Base-by-base conservation (phyloP, 2,329 filamentous ascomycete genomes). In the Fusarium acutatum region DNA sequence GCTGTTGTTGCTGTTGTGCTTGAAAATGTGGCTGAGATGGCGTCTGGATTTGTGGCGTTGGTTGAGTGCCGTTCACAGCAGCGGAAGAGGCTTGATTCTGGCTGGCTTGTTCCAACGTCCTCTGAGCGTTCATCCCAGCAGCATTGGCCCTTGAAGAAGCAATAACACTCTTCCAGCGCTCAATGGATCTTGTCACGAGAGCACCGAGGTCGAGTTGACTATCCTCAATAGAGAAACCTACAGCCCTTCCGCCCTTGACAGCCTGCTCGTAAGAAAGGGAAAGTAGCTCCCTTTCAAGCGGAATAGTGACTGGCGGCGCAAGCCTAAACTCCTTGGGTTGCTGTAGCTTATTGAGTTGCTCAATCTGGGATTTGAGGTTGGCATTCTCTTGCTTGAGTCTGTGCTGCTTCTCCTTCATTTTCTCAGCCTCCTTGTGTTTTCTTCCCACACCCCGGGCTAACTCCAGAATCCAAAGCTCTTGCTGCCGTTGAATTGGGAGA, bases 141-240 rank as follows among this genome's bases (percentile, higher is more conserved):
- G 76, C 76, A 7, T 81, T 79, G 9, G 81, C 82, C 44, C 88
- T 84, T 6, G 85, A 83, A 11, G 88, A 85, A n/a, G 85, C 82
- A 18, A 92, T 87, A 22, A 91, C 88, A 9, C 82, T 84, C 80
- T 90, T 92, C 90, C 90, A 92, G 35, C 89, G 84, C 47, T 88
- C 86, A 64, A 92, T 90, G 5, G 86, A 86, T n/a, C 83, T 82
- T 12, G 87, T 81, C 11, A 91, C 85, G 41, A 89, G 77, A 0
- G 85, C 84, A 67, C 83, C 83, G 3, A 91, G 78, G 69, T 90
- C 89, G 10, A 85, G 71, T 58, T 88, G 85, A 3, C 85, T 83
- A 74, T 91, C 88, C 38, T 88, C 83, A 5, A 88, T 59, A 44
- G 82, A 83, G 49, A 88, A 81, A 1, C 88, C 89, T 4, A 89